These are phyloP conservation scores for Ustilago trichophora DNA, from an alignment of 1,284 basidiomycete genomes.

Conservation along the genomic window DNA sequence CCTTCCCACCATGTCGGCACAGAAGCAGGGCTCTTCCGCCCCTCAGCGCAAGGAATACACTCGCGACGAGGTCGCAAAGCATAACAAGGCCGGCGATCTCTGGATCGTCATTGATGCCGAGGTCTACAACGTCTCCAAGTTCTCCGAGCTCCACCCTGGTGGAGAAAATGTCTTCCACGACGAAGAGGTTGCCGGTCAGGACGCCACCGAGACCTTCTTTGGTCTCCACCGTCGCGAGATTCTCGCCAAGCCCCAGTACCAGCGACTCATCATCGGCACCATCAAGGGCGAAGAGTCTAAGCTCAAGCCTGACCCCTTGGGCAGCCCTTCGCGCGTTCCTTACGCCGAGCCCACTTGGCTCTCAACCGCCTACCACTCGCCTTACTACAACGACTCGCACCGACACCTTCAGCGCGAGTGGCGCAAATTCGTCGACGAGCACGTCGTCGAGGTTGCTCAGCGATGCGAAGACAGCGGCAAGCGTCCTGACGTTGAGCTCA, in stretches of 20 bases:
- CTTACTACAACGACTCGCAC: constrained; percentile 68
- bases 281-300: constrained; percentile 62
- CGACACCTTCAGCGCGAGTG: constrained; percentile 65
- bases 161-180: constrained; percentile 63
- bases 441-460: constrained; percentile 79
- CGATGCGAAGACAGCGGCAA: constrained; percentile 91
- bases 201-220: constrained; percentile 65
- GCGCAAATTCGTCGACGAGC: constrained; percentile 74
- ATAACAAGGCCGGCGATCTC: constrained; percentile 86
- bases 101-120: constrained; percentile 76
- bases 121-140: constrained; percentile 66
- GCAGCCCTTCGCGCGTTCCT: constrained; percentile 62
- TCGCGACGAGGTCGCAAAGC: constrained; percentile 82
- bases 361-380: constrained; percentile 56
- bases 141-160: constrained; percentile 63
- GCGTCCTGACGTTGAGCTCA: constrained; percentile 68
- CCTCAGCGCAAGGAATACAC: constrained; percentile 71
- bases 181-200: constrained; percentile 64
- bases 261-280: constrained; percentile 60
- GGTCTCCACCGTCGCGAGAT: constrained; percentile 64
- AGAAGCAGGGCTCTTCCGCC: constrained; percentile 40
- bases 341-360: constrained; percentile 65
- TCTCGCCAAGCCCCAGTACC: constrained; percentile 57
- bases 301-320: constrained; percentile 58
- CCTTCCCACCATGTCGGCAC: constrained; percentile 31